Evolutionary conservation across 768 basidiomycete genomes (phyloP).

Genomic region (Coprinopsis sp.): DNA sequence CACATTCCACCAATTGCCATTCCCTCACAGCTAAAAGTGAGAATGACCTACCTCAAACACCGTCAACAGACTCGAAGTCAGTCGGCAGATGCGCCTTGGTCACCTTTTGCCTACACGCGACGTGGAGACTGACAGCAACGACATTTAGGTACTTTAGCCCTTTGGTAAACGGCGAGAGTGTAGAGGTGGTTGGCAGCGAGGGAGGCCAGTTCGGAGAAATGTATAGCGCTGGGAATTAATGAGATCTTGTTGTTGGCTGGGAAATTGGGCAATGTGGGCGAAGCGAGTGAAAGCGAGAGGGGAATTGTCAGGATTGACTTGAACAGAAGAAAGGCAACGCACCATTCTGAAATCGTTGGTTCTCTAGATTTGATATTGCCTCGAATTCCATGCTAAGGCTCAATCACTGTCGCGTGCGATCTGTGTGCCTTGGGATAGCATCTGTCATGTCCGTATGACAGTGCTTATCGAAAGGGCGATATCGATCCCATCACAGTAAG

Average conservation of each 20-base stretch:
- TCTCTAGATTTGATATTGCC: constrained; percentile 80
- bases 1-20: constrained; percentile 88
- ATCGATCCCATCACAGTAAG: too few relatives aligned
- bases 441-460: too few relatives aligned
- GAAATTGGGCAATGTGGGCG: constrained; percentile 3
- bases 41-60: constrained; percentile 8
- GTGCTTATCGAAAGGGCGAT: too few relatives aligned
- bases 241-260: constrained; percentile 80
- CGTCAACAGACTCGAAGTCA: constrained; percentile 94
- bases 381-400: constrained; percentile 76
- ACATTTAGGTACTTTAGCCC: constrained; percentile 91
- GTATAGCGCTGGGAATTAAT: constrained; percentile 72
- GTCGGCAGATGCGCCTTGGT: constrained; percentile 95
- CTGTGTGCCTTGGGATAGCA: not conserved
- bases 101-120: constrained; percentile 88
- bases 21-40: not conserved
- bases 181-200: constrained; percentile 83
- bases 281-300: constrained; percentile 1
- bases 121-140: constrained; percentile 92
- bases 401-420: constrained; percentile 82
- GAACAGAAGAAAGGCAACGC: too few relatives aligned
- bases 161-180: constrained; percentile 94
- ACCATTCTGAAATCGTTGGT: constrained; percentile 90
- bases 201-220: constrained; percentile 73
- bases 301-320: too few relatives aligned